Conservation (phyloP, 495 filamentous ascomycete species). For the Letharia columbiana region DNA sequence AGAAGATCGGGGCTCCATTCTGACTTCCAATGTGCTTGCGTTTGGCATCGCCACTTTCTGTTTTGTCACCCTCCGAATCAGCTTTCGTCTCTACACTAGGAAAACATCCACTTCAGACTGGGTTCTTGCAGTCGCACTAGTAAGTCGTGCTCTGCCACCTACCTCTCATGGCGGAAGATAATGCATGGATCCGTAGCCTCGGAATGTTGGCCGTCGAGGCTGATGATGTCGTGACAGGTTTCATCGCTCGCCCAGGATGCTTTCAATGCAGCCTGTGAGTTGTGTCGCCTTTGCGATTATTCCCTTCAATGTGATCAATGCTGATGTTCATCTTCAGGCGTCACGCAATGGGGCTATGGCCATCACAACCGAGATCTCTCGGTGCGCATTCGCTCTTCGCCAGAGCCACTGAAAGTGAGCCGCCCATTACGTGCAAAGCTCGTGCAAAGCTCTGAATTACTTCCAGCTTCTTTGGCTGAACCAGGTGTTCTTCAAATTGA, state of each 20-base stretch:
- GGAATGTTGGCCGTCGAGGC: background rate
- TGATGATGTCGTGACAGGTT: background rate
- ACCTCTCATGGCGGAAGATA: background rate
- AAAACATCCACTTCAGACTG: constrained; percentile 7
- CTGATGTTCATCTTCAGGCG: background rate
- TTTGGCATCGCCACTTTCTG: constrained; percentile 9
- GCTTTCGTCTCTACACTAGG: constrained; percentile 9
- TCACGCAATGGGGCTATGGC: constrained; percentile 15
- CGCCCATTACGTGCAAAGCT: background rate
- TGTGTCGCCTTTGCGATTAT: background rate
- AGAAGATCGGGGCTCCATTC: constrained; percentile 4
- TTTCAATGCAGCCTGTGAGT: constrained; percentile 12
- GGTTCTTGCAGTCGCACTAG: constrained; percentile 3
- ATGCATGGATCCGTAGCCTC: background rate
- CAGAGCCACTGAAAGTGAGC: constrained; percentile 10
- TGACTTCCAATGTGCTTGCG: constrained; percentile 8
- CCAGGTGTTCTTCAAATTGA: constrained; percentile 19
- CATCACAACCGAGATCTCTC: constrained; percentile 1
- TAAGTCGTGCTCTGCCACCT: background rate
- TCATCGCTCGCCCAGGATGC: constrained; percentile 8
- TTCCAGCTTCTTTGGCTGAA: constrained; percentile 17
- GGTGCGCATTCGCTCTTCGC: background rate
- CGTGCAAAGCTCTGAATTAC: background rate
- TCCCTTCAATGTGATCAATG: background rate
- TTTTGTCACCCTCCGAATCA: constrained; percentile 1